Evolutionary conservation across 2,329 filamentous ascomycete species (phyloP).

Genomic region (Remersonia thermophila): DNA sequence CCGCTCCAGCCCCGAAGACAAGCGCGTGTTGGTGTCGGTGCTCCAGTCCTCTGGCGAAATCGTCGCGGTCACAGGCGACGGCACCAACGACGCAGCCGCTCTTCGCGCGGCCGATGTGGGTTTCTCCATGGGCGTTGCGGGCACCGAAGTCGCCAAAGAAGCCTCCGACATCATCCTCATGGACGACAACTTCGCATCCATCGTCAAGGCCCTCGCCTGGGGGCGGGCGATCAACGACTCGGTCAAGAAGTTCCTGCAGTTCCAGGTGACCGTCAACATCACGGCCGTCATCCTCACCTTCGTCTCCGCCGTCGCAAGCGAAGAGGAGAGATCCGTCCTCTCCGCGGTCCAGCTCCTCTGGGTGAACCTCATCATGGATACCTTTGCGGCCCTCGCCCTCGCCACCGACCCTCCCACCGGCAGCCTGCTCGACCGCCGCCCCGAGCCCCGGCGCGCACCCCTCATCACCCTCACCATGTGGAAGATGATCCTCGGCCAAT

Average conservation of each 20-base stretch:
- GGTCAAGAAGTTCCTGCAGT: constrained; percentile 49
- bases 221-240: constrained; percentile 51
- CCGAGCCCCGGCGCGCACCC: constrained; percentile 20
- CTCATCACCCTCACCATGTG: constrained; percentile 60
- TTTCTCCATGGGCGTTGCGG: constrained; percentile 50
- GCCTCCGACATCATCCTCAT: constrained; percentile 50
- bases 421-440: constrained; percentile 30
- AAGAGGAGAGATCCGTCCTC: constrained; percentile 39
- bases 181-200: constrained; percentile 47
- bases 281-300: constrained; percentile 49
- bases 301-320: constrained; percentile 41
- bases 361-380: constrained; percentile 55
- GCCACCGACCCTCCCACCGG: constrained; percentile 35
- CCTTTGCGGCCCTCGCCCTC: constrained; percentile 43
- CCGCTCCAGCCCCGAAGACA: constrained; percentile 36
- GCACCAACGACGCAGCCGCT: constrained; percentile 49
- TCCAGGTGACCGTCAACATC: constrained; percentile 51
- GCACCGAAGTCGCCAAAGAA: constrained; percentile 51
- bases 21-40: constrained; percentile 35
- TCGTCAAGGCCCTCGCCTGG: constrained; percentile 51
- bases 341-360: constrained; percentile 49
- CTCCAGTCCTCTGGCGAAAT: constrained; percentile 25
- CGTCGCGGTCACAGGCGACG: constrained; percentile 48
- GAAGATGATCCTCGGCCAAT: constrained; percentile 72
- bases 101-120: constrained; percentile 50